Evolutionary conservation across 106 monocot genomes (phyloP).

Genomic region (Dioscorea zingiberensis): DNA sequence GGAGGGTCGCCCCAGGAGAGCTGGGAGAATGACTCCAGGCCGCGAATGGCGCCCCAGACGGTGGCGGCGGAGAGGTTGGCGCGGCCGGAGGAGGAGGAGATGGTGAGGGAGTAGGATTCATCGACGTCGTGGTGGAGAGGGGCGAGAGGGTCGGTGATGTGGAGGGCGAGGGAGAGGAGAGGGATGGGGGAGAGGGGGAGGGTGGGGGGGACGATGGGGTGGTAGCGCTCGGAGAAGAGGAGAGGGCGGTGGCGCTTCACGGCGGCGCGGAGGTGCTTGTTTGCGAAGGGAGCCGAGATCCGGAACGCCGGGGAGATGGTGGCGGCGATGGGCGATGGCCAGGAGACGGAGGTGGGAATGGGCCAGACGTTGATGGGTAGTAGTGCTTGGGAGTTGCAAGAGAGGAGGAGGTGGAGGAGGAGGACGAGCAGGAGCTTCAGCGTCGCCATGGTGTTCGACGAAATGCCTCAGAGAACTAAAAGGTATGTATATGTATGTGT

Average conservation of each 20-base stretch:
- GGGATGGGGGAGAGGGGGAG: conserved; percentile 6
- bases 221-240: conserved; percentile 46
- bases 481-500: too few species aligned
- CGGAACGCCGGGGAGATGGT: conserved; percentile 67
- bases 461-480: too few species aligned
- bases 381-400: not conserved
- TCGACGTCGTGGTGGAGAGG: conserved; percentile 55
- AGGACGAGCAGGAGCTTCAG: too few species aligned
- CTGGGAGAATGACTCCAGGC: conserved; percentile 88
- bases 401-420: too few species aligned
- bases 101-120: conserved; percentile 65
- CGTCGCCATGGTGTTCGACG: too few species aligned
- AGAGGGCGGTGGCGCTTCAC: conserved; percentile 34
- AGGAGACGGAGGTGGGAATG: conserved; percentile 44
- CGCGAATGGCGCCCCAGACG: conserved; percentile 78
- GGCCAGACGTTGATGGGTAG: conserved; percentile 70
- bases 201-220: conserved; percentile 30
- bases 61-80: conserved; percentile 49
- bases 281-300: conserved; percentile 17
- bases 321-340: conserved; percentile 22
- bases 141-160: conserved; percentile 37
- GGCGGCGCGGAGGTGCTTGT: conserved; percentile 39
- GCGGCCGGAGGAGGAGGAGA: conserved; percentile 11
- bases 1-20: conserved; percentile 31
- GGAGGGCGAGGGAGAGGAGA: conserved; percentile 34